Evolutionary conservation across 2,329 filamentous ascomycete species (phyloP).

Genomic region (Zymoseptoria crescenta): DNA sequence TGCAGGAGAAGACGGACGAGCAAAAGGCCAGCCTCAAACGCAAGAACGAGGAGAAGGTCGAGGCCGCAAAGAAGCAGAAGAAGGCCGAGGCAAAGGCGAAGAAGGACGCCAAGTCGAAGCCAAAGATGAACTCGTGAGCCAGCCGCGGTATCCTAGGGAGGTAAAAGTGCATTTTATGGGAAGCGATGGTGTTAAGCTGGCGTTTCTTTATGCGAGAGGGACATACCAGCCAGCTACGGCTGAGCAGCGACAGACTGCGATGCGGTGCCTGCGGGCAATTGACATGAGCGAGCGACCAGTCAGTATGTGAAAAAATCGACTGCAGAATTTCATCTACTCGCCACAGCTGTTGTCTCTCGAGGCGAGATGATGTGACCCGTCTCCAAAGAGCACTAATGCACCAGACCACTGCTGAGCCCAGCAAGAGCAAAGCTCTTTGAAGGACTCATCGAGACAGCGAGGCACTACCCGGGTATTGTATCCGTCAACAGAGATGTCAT

Average conservation of each 20-base stretch:
- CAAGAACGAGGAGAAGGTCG: slow-evolving; percentile 86
- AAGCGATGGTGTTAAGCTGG: slow-evolving; percentile 19
- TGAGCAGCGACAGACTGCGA: background rate
- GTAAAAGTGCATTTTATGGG: slow-evolving; percentile 1
- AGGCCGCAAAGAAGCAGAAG: slow-evolving; percentile 88
- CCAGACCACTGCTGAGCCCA: background rate
- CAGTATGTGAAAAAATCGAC: background rate
- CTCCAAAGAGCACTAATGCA: background rate
- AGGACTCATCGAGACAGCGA: too few relatives aligned
- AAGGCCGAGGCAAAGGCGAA: slow-evolving; percentile 96
- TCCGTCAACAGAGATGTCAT: too few relatives aligned
- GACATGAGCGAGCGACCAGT: background rate
- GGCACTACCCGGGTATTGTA: too few relatives aligned
- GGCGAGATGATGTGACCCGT: too few relatives aligned
- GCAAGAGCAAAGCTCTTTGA: too few relatives aligned
- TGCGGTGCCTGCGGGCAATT: background rate
- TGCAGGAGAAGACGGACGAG: slow-evolving; percentile 75
- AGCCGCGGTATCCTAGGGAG: background rate
- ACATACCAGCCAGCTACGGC: background rate
- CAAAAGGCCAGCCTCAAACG: slow-evolving; percentile 81
- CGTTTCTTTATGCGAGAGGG: slow-evolving; percentile 3
- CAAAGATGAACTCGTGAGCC: slow-evolving; percentile 37
- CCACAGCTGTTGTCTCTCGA: too few relatives aligned
- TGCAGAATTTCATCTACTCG: background rate
- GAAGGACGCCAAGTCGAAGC: slow-evolving; percentile 81